phyloP scores from a whole-genome alignment of 179 eudicot genomes.

The Silene vulgaris region DNA sequence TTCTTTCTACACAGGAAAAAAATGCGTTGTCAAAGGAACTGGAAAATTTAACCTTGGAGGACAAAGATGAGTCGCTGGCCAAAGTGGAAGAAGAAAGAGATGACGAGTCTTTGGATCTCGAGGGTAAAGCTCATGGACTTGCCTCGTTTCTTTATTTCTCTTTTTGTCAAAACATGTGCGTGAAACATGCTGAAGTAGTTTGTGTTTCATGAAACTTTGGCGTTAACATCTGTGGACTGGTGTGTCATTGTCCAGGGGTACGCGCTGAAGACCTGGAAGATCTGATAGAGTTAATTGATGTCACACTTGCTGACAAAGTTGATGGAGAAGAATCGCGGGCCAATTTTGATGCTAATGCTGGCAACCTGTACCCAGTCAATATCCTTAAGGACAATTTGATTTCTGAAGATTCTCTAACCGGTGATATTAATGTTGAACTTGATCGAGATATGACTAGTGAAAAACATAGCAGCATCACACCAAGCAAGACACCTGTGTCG shows the following conservation, averaged over 20 bases:
- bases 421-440: background rate
- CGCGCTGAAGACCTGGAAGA: background rate
- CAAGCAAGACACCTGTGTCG: constrained; percentile 31
- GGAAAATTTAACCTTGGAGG: constrained; percentile 26
- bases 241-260: constrained; percentile 7
- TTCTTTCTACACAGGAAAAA: constrained; percentile 8
- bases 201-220: background rate
- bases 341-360: background rate
- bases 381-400: constrained; percentile 14
- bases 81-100: constrained; percentile 7
- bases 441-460: background rate
- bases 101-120: background rate
- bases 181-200: background rate
- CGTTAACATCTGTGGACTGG: background rate
- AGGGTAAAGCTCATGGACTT: background rate
- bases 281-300: background rate
- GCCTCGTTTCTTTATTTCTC: background rate
- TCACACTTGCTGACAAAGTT: background rate
- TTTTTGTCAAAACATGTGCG: background rate
- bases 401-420: constrained; percentile 17
- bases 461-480: constrained; percentile 15
- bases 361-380: constrained; percentile 10
- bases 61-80: constrained; percentile 15
- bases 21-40: constrained; percentile 16
- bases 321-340: background rate